These are phyloP conservation scores for Phanerodontia chrysosporium DNA, from an alignment of 768 basidiomycete genomes.

Conservation along the genomic window DNA sequence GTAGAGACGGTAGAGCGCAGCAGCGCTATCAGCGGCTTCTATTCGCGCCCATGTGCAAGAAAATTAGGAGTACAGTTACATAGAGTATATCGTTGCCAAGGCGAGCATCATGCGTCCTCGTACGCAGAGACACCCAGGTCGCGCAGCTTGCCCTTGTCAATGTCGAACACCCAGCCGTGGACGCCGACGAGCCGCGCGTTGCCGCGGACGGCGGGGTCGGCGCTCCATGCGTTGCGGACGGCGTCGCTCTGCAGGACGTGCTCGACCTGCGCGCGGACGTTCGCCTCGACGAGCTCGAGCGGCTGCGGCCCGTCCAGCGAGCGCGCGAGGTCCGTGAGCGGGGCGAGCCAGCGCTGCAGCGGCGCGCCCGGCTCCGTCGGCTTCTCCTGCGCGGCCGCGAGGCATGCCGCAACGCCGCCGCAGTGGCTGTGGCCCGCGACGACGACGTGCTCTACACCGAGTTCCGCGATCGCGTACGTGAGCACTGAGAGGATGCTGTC, in stretches of 20 bases:
- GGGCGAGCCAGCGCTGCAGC: slow-evolving; percentile 67
- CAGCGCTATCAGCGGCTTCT: too few species aligned
- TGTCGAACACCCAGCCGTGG: slow-evolving; percentile 63
- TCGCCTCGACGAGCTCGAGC: slow-evolving; percentile 47
- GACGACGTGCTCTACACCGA: slow-evolving; percentile 79
- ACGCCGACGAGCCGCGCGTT: slow-evolving; percentile 24
- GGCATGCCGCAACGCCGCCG: slow-evolving; percentile 66
- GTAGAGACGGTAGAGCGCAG: too few species aligned
- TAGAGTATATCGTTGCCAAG: too few species aligned
- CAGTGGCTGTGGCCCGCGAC: slow-evolving; percentile 83
- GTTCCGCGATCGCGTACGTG: slow-evolving; percentile 9
- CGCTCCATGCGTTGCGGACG: slow-evolving; percentile 25
- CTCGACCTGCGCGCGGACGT: slow-evolving; percentile 34
- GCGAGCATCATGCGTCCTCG: too few species aligned
- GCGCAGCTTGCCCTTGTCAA: slow-evolving; percentile 51
- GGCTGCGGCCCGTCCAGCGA: neutral
- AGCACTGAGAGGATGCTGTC: slow-evolving; percentile 13
- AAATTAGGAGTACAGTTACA: too few species aligned
- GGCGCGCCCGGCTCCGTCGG: neutral
- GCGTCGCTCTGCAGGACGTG: slow-evolving; percentile 21
- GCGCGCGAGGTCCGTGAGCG: slow-evolving; percentile 51
- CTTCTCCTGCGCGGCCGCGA: slow-evolving; percentile 24
- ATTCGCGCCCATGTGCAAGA: too few species aligned
- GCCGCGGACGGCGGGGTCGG: slow-evolving; percentile 22
- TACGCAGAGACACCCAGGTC: slow-evolving; percentile 46